Evolutionary conservation across 2,329 filamentous ascomycete species (phyloP), one percentile per base, ranked within the genome.

Genomic region (Zasmidium citrigriseum): DNA sequence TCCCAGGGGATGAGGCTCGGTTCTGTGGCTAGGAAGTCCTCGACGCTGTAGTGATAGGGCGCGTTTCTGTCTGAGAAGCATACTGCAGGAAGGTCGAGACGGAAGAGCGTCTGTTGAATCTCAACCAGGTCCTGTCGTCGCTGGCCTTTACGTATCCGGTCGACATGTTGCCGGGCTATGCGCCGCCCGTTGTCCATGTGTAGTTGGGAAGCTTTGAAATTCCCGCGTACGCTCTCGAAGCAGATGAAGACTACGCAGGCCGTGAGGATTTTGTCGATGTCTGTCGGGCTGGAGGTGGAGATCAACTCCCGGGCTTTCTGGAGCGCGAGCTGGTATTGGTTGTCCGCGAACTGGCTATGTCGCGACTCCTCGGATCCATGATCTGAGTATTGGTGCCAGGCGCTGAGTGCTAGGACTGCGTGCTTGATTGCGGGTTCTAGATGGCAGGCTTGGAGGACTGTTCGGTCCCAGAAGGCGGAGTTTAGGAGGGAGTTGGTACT

Each of bases 241-340:
- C 67, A 67, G 24, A 69, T 65, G 57, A 69, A 70, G 12, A 70
- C 29, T 7, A 70, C 63, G 51, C 67, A 70, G n/a, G 64, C 63
- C 4, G 68, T 53, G 5, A 70, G 47, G 7, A 64, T 55, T 1
- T 64, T 59, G n/a, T 68, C 64, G 12, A 61, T 49, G 7, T 62
- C 52, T 7, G 48, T 25, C n/a, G 29, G 27, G n/a, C 38, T 25
- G 1, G 52, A 20, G 45, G 52, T 25, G 41, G 54, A 29, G 22
- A 54, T 16, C 12, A 52, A n/a, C 11, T 38, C 44, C 56, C 53
- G n/a, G 16, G 53, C 53, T 18, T 49, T 27, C 21, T 50, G 29
- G 14, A 55, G 3, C 21, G 51, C 46, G 44, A 34, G n/a, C 59
- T 49, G 57, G n/a, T 52, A 47, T 21, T 46, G 50, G 9, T 34